phyloP scores from a whole-genome alignment of 2,329 filamentous ascomycete genomes.

The Penicillium verrucosum region DNA sequence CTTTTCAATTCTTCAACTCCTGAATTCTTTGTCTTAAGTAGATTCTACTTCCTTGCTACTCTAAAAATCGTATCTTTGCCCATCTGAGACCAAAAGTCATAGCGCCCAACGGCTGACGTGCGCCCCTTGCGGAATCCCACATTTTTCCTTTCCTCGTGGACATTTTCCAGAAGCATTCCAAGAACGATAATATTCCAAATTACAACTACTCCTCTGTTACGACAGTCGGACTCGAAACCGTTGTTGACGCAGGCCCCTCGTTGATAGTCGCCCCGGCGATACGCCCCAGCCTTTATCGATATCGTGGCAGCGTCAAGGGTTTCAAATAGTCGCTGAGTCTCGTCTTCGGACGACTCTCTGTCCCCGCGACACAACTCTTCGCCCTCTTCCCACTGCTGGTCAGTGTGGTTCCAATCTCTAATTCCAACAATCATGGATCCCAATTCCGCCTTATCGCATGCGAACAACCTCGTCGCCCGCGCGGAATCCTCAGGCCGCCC shows the following conservation, averaged over 20 bases:
- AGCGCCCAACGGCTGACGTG: constrained; percentile 5
- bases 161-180: constrained; percentile 17
- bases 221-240: background rate
- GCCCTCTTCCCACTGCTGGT: constrained; percentile 22
- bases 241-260: background rate
- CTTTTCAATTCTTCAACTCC: background rate
- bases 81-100: background rate
- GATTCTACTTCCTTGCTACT: background rate
- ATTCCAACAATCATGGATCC: constrained; percentile 27
- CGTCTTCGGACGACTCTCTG: constrained; percentile 23
- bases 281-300: constrained; percentile 11
- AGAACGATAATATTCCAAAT: constrained; percentile 2
- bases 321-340: constrained; percentile 22
- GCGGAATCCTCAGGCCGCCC: constrained; percentile 47
- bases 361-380: constrained; percentile 10
- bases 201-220: background rate
- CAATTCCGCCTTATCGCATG: constrained; percentile 28
- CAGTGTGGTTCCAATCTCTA: constrained; percentile 45
- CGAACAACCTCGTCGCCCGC: constrained; percentile 47
- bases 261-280: constrained; percentile 6
- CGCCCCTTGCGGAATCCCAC: constrained; percentile 9
- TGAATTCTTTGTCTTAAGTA: background rate
- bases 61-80: background rate
- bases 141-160: constrained; percentile 9
- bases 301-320: constrained; percentile 18